Conservation (phyloP, 2,329 filamentous ascomycete species). For the Paraphaeosphaeria sporulosa region DNA sequence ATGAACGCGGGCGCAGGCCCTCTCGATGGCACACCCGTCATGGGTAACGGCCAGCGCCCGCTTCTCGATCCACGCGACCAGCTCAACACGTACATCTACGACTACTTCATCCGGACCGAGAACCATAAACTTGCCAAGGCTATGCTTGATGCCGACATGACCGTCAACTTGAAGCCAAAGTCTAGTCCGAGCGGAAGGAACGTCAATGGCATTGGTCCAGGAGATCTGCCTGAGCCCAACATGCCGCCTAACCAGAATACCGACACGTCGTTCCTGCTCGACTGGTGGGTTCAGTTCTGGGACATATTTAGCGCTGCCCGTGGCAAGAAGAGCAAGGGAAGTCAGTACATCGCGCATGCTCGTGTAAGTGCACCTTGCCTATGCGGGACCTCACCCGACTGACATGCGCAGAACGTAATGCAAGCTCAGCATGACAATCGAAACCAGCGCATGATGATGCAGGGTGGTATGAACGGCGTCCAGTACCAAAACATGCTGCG, state of each 20-base stretch:
- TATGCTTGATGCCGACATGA: constrained; percentile 54
- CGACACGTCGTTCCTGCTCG: constrained; percentile 86
- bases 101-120: constrained; percentile 85
- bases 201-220: constrained; percentile 72
- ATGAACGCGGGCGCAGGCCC: constrained; percentile 70
- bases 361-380: constrained; percentile 67
- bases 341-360: constrained; percentile 81
- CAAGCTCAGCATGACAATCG: constrained; percentile 72
- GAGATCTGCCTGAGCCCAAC: constrained; percentile 80
- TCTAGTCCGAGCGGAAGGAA: constrained; percentile 72
- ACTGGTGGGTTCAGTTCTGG: constrained; percentile 98
- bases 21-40: constrained; percentile 71
- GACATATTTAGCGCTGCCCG: constrained; percentile 85
- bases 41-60: constrained; percentile 64
- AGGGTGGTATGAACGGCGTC: constrained; percentile 62
- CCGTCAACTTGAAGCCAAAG: constrained; percentile 65
- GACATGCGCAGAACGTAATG: constrained; percentile 65
- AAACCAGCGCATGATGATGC: constrained; percentile 77
- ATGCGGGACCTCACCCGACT: constrained; percentile 14
- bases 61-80: constrained; percentile 56
- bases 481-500: constrained; percentile 70
- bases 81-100: constrained; percentile 89
- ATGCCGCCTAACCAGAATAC: constrained; percentile 66
- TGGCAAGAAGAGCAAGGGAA: constrained; percentile 52
- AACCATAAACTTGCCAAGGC: constrained; percentile 85